phyloP scores from a whole-genome alignment of 2,329 filamentous ascomycete species.

The Madurella mycetomatis region DNA sequence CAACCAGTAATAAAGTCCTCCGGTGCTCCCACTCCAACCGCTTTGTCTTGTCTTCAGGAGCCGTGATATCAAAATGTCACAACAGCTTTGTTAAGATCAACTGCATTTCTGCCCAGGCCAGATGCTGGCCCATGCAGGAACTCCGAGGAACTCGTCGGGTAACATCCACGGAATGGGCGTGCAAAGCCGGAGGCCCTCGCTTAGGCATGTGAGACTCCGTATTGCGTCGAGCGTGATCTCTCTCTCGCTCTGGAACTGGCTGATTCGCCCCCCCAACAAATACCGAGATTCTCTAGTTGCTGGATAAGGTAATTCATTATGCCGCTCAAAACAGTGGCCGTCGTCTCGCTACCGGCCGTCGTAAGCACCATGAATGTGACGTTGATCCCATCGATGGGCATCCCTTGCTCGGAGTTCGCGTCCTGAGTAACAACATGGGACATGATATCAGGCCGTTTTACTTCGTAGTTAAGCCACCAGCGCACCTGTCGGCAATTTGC shows the following conservation, averaged over 20 bases:
- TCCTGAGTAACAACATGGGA: slow-evolving; percentile 10
- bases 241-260: slow-evolving; percentile 32
- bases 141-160: slow-evolving; percentile 26
- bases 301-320: slow-evolving; percentile 36
- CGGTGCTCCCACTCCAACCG: background rate
- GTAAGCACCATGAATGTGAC: slow-evolving; percentile 29
- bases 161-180: slow-evolving; percentile 28
- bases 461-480: slow-evolving; percentile 13
- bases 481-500: slow-evolving; percentile 14
- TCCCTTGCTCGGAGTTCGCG: background rate
- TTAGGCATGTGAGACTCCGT: slow-evolving; percentile 28
- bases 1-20: background rate
- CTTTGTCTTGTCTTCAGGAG: background rate
- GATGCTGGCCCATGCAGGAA: background rate
- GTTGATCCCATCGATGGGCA: slow-evolving; percentile 15
- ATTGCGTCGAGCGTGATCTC: slow-evolving; percentile 28
- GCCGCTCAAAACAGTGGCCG: slow-evolving; percentile 40
- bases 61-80: background rate
- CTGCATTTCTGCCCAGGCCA: slow-evolving; percentile 5
- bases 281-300: slow-evolving; percentile 32
- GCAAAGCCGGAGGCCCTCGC: slow-evolving; percentile 32
- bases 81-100: background rate
- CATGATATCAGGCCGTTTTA: slow-evolving; percentile 19
- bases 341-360: slow-evolving; percentile 47
- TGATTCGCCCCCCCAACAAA: slow-evolving; percentile 38